A percentile compares a stretch with the other conserved stretches of the same genome.
phyloP scores from a whole-genome alignment of 1,284 basidiomycete genomes.

The Tremellales sp. region DNA sequence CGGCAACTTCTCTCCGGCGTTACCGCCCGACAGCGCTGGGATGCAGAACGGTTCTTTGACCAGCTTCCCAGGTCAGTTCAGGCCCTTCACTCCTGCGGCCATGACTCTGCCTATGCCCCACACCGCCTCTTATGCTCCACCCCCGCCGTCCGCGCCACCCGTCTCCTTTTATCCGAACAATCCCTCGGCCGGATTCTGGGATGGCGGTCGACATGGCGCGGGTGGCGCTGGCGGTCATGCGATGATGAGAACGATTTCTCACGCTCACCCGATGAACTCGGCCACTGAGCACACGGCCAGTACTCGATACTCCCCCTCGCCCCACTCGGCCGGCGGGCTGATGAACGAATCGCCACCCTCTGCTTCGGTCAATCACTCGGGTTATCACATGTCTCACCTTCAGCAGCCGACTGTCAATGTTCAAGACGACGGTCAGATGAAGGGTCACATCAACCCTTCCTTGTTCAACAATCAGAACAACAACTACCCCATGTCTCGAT shows the following conservation, averaged over 20 bases:
- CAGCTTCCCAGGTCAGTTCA: conserved; percentile 13
- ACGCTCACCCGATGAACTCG: conserved; percentile 36
- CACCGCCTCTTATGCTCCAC: conserved; percentile 3
- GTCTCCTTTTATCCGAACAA: conserved; percentile 12
- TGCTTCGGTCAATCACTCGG: conserved; percentile 9
- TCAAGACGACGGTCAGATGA: conserved; percentile 6
- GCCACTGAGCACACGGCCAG: conserved; percentile 32
- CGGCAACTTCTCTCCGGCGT: conserved; percentile 19
- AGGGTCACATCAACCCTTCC: conserved; percentile 27
- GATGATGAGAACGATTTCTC: conserved; percentile 31
- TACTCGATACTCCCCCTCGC: conserved; percentile 33
- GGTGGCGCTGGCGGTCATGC: conserved; percentile 11
- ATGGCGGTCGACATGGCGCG: conserved; percentile 5
- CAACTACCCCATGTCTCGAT: conserved; percentile 33
- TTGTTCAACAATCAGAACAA: conserved; percentile 15
- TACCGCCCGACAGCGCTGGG: conserved; percentile 8
- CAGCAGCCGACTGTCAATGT: conserved; percentile 15
- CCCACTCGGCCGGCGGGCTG: conserved; percentile 18
- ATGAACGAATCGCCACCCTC: conserved; percentile 20
- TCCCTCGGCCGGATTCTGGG: conserved; percentile 16
- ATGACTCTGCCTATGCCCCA: conserved; percentile 15
- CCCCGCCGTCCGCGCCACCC: conserved; percentile 22
- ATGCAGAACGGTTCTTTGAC: conserved; percentile 15
- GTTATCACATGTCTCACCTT: conserved; percentile 2
- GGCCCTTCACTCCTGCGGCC: conserved; percentile 11